Evolutionary conservation across 805 yeast species (phyloP), one percentile per base, ranked within the genome.

Genomic region (Saccharomycopsis synnaedendra): DNA sequence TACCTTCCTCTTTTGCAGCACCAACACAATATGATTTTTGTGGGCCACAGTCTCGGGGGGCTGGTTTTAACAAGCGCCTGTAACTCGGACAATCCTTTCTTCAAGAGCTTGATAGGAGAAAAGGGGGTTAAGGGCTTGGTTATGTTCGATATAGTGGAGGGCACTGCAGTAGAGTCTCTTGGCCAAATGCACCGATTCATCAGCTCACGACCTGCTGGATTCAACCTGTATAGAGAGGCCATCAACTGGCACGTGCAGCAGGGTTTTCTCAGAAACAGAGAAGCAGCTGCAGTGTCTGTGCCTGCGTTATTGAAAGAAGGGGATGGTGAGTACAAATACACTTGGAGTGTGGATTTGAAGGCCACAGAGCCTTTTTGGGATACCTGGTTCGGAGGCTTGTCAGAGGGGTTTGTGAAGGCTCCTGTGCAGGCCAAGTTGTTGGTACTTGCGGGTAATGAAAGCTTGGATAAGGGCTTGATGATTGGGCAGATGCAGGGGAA

Each of bases 401-500:
- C 96, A 0, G 58, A 62, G 4, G 58, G 59, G 30, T 79, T 79
- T 58, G 68, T 80, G 4, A 42, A 59, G 5, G 64, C 73, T 1
- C 70, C 74, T 0, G 66, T 80, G 0, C 51, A 47, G 29, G 79
- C 89, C 0, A 84, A 87, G 57, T 56, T 93, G 46, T 70, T 93
- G 39, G 71, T 93, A 1, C 64, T 94, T 10, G 94, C 97, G 0
- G 95, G 95, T 3, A 83, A 89, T 45, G 97, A 93, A 55, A 78
- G 84, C 27, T 69, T 94, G 32, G 98, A 93, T 64, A 87, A 82
- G 54, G 75, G 75, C 37, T 68, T 93, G 43, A 87, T 89, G 63
- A 80, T 93, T 45, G 99, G 97, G 0, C 98, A 94, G 64, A 93
- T 93, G 98, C 97, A 89, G 64, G 99, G 99, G 1, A 82, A 80